Evolutionary conservation across 2,329 filamentous ascomycete species (phyloP).

Genomic region (Exophiala lecanii-corni): DNA sequence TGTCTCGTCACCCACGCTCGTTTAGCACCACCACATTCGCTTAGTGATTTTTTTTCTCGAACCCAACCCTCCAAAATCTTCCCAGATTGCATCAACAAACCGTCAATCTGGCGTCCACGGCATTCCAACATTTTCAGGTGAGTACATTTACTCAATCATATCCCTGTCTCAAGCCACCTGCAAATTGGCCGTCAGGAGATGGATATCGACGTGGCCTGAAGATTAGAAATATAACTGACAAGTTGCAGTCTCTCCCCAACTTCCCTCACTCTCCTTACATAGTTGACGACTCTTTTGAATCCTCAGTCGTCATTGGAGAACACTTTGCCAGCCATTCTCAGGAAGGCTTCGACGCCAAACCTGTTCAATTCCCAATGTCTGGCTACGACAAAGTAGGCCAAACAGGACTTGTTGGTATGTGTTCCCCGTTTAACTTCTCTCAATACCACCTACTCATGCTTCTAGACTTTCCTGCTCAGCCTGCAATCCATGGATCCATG

Average conservation of each 20-base stretch:
- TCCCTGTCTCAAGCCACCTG: slow-evolving; percentile 13
- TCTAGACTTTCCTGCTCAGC: slow-evolving; percentile 9
- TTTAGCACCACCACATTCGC: slow-evolving; percentile 44
- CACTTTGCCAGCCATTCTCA: slow-evolving; percentile 42
- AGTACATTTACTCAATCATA: slow-evolving; percentile 26
- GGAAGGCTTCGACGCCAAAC: slow-evolving; percentile 51
- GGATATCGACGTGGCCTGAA: too few relatives aligned
- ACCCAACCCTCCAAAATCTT: slow-evolving; percentile 14
- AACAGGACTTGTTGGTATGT: slow-evolving; percentile 37
- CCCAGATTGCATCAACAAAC: slow-evolving; percentile 34
- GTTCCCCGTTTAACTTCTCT: background rate
- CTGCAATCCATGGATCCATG: slow-evolving; percentile 15
- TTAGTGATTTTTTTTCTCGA: slow-evolving; percentile 34
- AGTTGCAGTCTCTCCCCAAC: slow-evolving; percentile 29
- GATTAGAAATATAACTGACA: too few relatives aligned
- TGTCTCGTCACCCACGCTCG: slow-evolving; percentile 33
- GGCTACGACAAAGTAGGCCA: slow-evolving; percentile 73
- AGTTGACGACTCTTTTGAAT: slow-evolving; percentile 44
- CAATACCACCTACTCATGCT: slow-evolving; percentile 1
- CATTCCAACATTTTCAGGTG: slow-evolving; percentile 43
- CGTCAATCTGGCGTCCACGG: slow-evolving; percentile 48
- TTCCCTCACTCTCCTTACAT: slow-evolving; percentile 43
- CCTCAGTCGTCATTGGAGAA: slow-evolving; percentile 43
- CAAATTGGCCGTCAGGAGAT: background rate
- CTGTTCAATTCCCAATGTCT: slow-evolving; percentile 70